A percentile compares a stretch with the other conserved stretches of the same genome.
Evolutionary conservation across 805 yeast genomes (phyloP).

Genomic region (Barnettozyma populi): DNA sequence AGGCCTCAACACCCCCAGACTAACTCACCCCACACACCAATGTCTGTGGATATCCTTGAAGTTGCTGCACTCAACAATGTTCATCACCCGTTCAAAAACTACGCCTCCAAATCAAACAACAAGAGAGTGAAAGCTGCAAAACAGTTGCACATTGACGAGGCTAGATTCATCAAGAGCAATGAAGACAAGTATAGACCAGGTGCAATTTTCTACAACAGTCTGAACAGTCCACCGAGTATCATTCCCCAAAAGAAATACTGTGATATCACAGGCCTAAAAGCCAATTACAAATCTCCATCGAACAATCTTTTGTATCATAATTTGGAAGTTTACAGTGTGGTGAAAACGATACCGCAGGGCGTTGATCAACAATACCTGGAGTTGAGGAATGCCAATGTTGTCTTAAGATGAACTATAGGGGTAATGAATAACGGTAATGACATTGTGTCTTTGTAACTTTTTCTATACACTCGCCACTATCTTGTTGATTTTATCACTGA

Average conservation of each 20-base stretch:
- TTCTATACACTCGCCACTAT: conserved; percentile 10
- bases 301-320: conserved; percentile 75
- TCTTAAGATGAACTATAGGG: conserved; percentile 43
- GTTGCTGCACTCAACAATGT: conserved; percentile 15
- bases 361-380: conserved; percentile 90
- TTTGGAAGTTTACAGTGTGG: conserved; percentile 74
- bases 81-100: conserved; percentile 54
- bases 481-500: conserved; percentile 13
- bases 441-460: neutral
- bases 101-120: conserved; percentile 43
- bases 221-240: conserved; percentile 84
- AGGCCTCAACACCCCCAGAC: no score
- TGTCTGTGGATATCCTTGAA: conserved; percentile 10
- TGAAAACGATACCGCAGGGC: conserved; percentile 79
- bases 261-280: conserved; percentile 87
- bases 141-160: conserved; percentile 75
- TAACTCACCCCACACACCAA: neutral
- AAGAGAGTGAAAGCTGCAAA: conserved; percentile 69
- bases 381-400: conserved; percentile 82
- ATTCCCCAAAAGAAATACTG: conserved; percentile 81
- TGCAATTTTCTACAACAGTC: conserved; percentile 61
- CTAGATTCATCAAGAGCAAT: conserved; percentile 46
- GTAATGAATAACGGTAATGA: neutral
- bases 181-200: conserved; percentile 32
- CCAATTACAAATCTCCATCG: conserved; percentile 67